These are phyloP conservation scores for Arthrocladium fulminans DNA, from an alignment of 2,329 filamentous ascomycete genomes.

Conservation along the genomic window DNA sequence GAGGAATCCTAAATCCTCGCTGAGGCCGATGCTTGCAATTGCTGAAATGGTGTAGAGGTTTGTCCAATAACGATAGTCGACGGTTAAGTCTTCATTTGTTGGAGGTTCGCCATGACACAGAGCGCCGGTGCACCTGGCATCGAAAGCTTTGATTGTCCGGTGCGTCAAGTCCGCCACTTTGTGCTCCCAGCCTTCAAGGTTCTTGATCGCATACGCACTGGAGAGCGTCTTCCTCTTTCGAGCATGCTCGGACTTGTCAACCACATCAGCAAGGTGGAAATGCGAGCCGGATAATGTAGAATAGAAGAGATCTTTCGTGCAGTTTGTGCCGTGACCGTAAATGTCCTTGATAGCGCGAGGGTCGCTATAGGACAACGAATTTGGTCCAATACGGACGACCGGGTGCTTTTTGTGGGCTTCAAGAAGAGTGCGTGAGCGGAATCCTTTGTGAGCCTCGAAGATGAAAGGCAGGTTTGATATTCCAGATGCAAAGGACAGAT, in stretches of 20 bases:
- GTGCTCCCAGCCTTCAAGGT: constrained; percentile 33
- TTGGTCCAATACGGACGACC: constrained; percentile 12
- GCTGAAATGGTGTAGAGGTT: constrained; percentile 51
- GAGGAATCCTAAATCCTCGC: constrained; percentile 38
- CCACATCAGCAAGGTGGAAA: constrained; percentile 30
- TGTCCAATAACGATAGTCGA: constrained; percentile 45
- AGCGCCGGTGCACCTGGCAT: constrained; percentile 25
- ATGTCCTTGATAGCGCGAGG: constrained; percentile 19
- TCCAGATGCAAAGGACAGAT: constrained; percentile 35
- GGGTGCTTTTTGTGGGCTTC: background rate
- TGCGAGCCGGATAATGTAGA: constrained; percentile 25
- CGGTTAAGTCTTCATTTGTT: constrained; percentile 30
- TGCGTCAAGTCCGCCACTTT: constrained; percentile 32
- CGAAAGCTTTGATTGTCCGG: constrained; percentile 28
- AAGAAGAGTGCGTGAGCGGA: constrained; percentile 11
- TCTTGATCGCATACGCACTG: constrained; percentile 32
- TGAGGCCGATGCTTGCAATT: constrained; percentile 48
- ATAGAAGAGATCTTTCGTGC: constrained; percentile 30
- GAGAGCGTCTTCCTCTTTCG: constrained; percentile 33
- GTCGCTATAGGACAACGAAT: background rate
- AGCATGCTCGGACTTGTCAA: constrained; percentile 31
- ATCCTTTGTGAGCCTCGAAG: constrained; percentile 18
- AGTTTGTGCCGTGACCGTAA: constrained; percentile 31
- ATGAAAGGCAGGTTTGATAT: constrained; percentile 37
- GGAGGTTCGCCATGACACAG: constrained; percentile 2